Evolutionary conservation across 202 grass and related monocot genomes (phyloP).

Genomic region (Miscanthus sacchariflorus): DNA sequence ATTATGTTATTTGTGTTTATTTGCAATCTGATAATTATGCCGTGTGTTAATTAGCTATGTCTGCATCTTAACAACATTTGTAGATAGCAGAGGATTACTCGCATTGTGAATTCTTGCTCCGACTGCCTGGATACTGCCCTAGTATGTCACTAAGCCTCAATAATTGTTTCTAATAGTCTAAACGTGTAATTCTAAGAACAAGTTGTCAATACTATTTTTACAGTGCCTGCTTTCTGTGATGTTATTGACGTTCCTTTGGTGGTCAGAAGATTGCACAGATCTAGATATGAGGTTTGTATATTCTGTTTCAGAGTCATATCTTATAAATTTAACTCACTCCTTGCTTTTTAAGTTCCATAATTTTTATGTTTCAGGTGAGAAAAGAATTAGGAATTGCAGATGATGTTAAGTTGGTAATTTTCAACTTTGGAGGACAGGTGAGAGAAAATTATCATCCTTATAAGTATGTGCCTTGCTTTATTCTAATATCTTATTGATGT

Average conservation of each 20-base stretch:
- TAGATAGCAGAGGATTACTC: slow-evolving; percentile 99
- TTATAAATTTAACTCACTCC: background rate
- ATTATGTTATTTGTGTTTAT: background rate
- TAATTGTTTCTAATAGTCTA: slow-evolving; percentile 26
- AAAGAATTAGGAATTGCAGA: slow-evolving; percentile 85
- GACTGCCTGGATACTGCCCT: slow-evolving; percentile 96
- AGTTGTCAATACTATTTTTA: slow-evolving; percentile 37
- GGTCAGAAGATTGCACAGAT: slow-evolving; percentile 87
- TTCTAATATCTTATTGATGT: slow-evolving; percentile 12
- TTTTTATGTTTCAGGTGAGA: slow-evolving; percentile 70
- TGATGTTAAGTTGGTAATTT: slow-evolving; percentile 94
- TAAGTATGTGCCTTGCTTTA: background rate
- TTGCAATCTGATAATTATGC: slow-evolving; percentile 1
- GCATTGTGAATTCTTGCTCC: slow-evolving; percentile 91
- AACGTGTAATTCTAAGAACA: slow-evolving; percentile 5
- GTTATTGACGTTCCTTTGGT: slow-evolving; percentile 96
- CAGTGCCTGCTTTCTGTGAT: slow-evolving; percentile 97
- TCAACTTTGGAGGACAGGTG: slow-evolving; percentile 99
- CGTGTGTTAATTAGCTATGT: slow-evolving; percentile 34
- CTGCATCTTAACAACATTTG: slow-evolving; percentile 35
- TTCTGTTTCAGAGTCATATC: slow-evolving; percentile 17
- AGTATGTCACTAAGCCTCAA: slow-evolving; percentile 65
- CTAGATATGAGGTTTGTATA: slow-evolving; percentile 72
- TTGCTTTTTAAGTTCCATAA: slow-evolving; percentile 33
- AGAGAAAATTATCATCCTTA: slow-evolving; percentile 16